Percentiles rank a stretch among this genome's conserved stretches.
Evolutionary conservation across 768 basidiomycete species (phyloP).

Genomic region (Pleurotus tuber-regium): DNA sequence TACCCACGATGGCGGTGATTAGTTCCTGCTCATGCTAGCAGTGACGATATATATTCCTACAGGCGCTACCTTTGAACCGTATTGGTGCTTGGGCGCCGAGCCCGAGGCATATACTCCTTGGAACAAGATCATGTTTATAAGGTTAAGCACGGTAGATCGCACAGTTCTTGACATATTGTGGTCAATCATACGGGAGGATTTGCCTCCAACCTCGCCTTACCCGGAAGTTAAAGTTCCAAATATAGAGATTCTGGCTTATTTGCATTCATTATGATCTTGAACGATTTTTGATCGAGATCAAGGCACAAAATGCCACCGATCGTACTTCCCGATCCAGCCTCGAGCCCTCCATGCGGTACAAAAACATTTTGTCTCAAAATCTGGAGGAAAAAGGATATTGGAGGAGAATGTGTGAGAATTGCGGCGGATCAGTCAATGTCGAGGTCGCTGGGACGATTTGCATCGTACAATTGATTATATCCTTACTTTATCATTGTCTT

Average conservation of each 20-base stretch:
- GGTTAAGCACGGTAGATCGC: neutral
- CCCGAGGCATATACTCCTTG: constrained; percentile 6
- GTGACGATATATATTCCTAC: constrained; percentile 1
- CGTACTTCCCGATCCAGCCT: constrained; percentile 1
- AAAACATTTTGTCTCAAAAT: neutral
- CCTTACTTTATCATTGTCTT: neutral
- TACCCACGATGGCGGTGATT: constrained; percentile 10
- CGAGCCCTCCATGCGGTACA: neutral
- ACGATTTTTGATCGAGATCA: constrained; percentile 5
- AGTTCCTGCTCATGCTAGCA: neutral
- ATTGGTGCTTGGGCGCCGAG: neutral
- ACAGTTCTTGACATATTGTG: neutral
- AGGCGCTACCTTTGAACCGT: neutral
- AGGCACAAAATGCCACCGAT: neutral
- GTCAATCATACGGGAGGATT: neutral
- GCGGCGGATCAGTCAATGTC: too few relatives aligned
- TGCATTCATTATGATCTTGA: neutral
- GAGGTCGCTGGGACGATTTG: too few relatives aligned
- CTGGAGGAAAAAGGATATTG: neutral
- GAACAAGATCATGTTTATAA: constrained; percentile 2
- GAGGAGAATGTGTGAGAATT: neutral
- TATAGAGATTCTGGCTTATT: neutral
- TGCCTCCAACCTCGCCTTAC: neutral
- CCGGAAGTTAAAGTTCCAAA: constrained; percentile 6
- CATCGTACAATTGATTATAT: too few relatives aligned